Conservation (phyloP, 179 eudicot genomes). For the Silene noctiflora region DNA sequence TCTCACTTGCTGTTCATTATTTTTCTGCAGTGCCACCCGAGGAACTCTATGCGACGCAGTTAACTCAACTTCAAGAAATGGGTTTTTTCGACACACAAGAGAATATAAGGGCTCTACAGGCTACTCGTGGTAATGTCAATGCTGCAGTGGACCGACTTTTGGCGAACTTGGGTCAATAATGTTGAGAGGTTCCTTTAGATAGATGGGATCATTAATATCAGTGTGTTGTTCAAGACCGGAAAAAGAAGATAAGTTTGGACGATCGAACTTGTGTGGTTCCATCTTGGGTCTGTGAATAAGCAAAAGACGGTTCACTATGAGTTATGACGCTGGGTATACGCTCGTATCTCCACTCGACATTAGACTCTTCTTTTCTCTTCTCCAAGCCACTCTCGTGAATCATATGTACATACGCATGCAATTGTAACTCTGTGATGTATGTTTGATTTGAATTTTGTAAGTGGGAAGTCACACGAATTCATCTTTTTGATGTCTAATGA, state of each 20-base stretch:
- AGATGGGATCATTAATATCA: constrained; percentile 19
- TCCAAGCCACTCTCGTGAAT: constrained; percentile 11
- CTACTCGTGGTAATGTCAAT: constrained; percentile 86
- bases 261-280: constrained; percentile 10
- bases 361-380: constrained; percentile 18
- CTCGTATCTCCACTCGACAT: constrained; percentile 25
- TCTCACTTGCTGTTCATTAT: neutral
- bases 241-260: constrained; percentile 23
- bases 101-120: constrained; percentile 80
- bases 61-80: constrained; percentile 94
- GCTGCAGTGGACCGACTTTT: constrained; percentile 94
- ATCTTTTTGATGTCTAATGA: too few species aligned
- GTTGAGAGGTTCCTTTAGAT: constrained; percentile 3
- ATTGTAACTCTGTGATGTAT: constrained; percentile 23
- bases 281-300: constrained; percentile 42
- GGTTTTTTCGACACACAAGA: constrained; percentile 88
- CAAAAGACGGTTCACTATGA: constrained; percentile 25
- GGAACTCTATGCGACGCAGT: constrained; percentile 90
- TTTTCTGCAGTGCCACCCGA: constrained; percentile 74
- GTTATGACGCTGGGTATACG: constrained; percentile 34
- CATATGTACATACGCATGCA: constrained; percentile 36
- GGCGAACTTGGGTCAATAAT: constrained; percentile 67
- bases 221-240: constrained; percentile 22
- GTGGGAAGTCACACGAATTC: too few species aligned
- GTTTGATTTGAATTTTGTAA: constrained; percentile 23